Evolutionary conservation across 73 alveolate genomes (phyloP), one percentile per base, ranked within the genome.

Genomic region (Paramecium octaurelia): DNA sequence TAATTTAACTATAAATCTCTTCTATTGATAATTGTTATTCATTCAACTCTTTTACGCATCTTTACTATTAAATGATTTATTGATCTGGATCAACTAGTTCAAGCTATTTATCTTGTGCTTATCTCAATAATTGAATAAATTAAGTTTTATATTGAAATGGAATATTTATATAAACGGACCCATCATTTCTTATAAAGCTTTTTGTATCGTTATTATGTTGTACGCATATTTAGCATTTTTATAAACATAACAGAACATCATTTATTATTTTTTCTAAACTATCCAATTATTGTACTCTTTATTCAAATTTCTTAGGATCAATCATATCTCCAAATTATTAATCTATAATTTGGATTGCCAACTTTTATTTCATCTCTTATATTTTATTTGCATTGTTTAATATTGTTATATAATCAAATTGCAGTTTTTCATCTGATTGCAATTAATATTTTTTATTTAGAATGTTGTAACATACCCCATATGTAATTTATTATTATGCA

Each of bases 261-360:
- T 64, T 20, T 11, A 64, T 27, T 12, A 64, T 64, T 31, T 31
- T 27, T 24, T 64, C 50, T 34, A 64, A 23, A 31, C 29, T 12
- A 27, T 10, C 42, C 27, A 64, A 64, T 27, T 64, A 24, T 20
- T 64, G 3, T 23, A 34, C 27, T 34, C 84, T 64, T 64, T 64
- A 18, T 64, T 27, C 42, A 27, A 64, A 64, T 64, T 64, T 64
- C 29, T 31, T 64, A 31, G 84, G 84, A 24, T 64, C 84, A 27
- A 64, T 34, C 84, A 64, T 64, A 64, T 64, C 84, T 27, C 84
- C 84, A 64, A 64, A 64, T 64, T 64, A 64, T 64, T 64, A 64
- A 34, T 64, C 84, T 64, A 64, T 34, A 34, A 64, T 64, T 64
- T 64, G n/a, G 0, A 64, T 34, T 31, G 84, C 84, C 12, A 64